These are phyloP conservation scores for Neurospora terricola DNA, from an alignment of 495 filamentous ascomycete genomes.

Conservation along the genomic window DNA sequence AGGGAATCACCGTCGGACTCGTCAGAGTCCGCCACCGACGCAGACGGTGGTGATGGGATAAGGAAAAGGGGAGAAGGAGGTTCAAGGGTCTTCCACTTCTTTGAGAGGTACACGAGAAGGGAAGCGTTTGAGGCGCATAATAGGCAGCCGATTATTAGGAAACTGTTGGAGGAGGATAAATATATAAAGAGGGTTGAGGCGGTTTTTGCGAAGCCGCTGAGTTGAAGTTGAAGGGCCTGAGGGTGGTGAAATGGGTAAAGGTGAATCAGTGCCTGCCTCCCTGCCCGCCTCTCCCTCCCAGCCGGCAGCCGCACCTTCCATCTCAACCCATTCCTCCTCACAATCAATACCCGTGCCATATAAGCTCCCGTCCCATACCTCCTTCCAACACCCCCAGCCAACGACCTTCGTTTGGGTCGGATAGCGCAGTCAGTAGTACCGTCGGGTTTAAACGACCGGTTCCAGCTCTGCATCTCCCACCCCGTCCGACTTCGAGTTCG, in stretches of 20 bases:
- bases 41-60: not conserved
- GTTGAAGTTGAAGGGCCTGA: no score
- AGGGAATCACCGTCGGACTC: conserved; percentile 7
- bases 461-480: not conserved
- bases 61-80: conserved; percentile 4
- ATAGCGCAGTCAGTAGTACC: not conserved
- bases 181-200: conserved; percentile 21
- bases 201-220: conserved; percentile 7
- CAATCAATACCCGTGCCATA: no score
- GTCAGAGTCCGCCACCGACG: no score
- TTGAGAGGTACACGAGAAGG: conserved; percentile 21
- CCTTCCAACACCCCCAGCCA: not conserved
- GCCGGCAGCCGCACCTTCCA: no score
- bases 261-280: no score
- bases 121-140: conserved; percentile 26
- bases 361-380: no score
- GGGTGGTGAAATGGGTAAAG: no score
- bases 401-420: not conserved
- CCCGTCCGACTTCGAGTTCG: not conserved
- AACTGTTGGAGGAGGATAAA: conserved; percentile 21
- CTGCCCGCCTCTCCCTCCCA: no score
- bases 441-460: not conserved
- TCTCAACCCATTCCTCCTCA: no score
- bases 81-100: conserved; percentile 25
- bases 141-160: conserved; percentile 20